phyloP scores from a whole-genome alignment of 2,329 filamentous ascomycete species.

The Bimuria novae-zelandiae region DNA sequence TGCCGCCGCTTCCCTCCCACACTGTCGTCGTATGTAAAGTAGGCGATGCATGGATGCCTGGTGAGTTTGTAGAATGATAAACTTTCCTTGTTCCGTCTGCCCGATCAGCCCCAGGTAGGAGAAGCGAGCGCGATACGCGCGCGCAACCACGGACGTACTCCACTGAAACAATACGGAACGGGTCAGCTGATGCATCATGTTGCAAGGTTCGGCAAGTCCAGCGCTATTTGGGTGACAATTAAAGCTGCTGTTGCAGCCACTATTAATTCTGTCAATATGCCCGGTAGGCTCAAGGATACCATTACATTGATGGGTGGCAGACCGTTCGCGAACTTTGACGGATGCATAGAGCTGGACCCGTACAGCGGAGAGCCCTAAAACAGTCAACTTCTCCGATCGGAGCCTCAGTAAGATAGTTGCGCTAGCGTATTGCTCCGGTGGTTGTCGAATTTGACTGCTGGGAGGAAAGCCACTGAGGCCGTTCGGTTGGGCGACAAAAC shows the following conservation, averaged over 20 bases:
- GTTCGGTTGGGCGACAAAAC: not conserved
- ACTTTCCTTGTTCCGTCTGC: not conserved
- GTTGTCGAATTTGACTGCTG: not conserved
- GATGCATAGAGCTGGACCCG: not conserved
- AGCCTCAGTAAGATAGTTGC: not conserved
- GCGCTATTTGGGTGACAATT: not conserved
- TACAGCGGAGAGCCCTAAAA: not conserved
- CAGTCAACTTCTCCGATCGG: not conserved
- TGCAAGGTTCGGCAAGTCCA: conserved; percentile 1
- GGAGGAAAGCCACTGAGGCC: not conserved
- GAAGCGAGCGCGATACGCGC: conserved; percentile 4
- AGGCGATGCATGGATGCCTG: no score
- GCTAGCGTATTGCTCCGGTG: not conserved
- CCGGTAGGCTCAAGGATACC: not conserved
- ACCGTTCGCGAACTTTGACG: not conserved
- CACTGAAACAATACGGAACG: not conserved
- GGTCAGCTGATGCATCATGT: conserved; percentile 3
- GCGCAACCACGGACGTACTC: not conserved
- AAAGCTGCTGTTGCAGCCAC: conserved; percentile 1
- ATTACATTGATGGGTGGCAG: not conserved
- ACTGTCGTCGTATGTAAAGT: no score
- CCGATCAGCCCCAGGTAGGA: not conserved
- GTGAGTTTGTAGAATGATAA: not conserved
- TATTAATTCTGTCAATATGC: not conserved
- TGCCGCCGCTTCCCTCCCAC: not conserved